Evolutionary conservation across 306 rosid genomes (phyloP).

Genomic region (Acacia melanoxylon): DNA sequence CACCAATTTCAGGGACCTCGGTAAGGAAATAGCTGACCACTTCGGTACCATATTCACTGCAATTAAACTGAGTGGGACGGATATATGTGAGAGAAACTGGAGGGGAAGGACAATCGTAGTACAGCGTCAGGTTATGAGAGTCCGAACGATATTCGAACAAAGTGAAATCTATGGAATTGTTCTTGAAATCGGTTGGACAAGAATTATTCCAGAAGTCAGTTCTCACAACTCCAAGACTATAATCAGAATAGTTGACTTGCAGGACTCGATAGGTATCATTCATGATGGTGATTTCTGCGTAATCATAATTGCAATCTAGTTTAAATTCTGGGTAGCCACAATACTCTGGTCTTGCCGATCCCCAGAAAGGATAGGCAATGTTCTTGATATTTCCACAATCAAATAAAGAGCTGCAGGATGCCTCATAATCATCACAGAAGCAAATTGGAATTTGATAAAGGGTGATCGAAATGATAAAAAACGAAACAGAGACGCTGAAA

Average conservation of each 20-base stretch:
- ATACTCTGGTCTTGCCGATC: constrained; percentile 37
- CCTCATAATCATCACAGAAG: constrained; percentile 15
- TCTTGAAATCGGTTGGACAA: constrained; percentile 33
- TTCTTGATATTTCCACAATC: constrained; percentile 7
- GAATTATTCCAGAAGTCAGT: constrained; percentile 39
- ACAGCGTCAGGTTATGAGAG: constrained; percentile 29
- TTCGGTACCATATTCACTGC: constrained; percentile 21
- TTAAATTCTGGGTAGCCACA: constrained; percentile 59
- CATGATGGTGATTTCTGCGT: constrained; percentile 25
- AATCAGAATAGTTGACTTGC: constrained; percentile 3
- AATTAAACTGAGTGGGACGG: constrained; percentile 32
- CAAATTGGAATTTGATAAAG: constrained; percentile 30
- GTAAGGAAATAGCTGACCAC: constrained; percentile 31
- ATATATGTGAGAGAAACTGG: background rate
- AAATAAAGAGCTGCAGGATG: constrained; percentile 28
- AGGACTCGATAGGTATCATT: constrained; percentile 37
- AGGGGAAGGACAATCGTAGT: constrained; percentile 43
- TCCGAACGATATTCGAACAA: constrained; percentile 28
- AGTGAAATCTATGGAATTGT: constrained; percentile 25
- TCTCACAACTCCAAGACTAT: constrained; percentile 41
- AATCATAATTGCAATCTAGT: constrained; percentile 38
- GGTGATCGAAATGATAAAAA: constrained; percentile 33
- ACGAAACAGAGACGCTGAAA: constrained; percentile 20
- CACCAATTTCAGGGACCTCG: background rate
- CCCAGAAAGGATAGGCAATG: constrained; percentile 59